phyloP scores from a whole-genome alignment of 1,139 yeast genomes.

The Candida neerlandica region DNA sequence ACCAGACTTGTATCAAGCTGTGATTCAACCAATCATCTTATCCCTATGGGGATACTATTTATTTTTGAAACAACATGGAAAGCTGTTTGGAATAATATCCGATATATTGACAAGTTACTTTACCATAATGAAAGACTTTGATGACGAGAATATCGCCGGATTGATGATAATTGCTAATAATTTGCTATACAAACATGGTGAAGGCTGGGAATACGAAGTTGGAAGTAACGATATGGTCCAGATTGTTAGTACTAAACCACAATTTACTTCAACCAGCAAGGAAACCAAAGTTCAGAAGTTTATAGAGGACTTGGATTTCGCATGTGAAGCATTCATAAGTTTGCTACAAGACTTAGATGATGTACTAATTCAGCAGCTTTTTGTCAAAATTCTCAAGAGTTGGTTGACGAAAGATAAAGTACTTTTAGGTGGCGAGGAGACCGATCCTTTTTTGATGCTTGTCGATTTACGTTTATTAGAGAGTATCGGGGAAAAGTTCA shows the following conservation, averaged over 20 bases:
- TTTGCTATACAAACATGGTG: constrained; percentile 45
- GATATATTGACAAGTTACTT: constrained; percentile 53
- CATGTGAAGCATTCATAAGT: constrained; percentile 48
- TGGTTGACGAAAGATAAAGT: constrained; percentile 46
- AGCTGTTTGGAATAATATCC: constrained; percentile 45
- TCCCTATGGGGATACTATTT: constrained; percentile 65
- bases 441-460: constrained; percentile 57
- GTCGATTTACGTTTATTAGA: constrained; percentile 69
- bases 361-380: constrained; percentile 47
- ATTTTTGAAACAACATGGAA: constrained; percentile 45
- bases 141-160: constrained; percentile 24
- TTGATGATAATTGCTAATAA: constrained; percentile 46
- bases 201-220: constrained; percentile 51
- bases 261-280: constrained; percentile 17
- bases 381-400: constrained; percentile 54
- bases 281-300: constrained; percentile 30
- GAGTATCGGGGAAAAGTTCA: constrained; percentile 59
- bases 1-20: constrained; percentile 39
- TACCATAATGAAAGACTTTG: constrained; percentile 35
- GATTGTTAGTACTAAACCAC: constrained; percentile 27
- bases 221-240: constrained; percentile 61
- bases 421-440: constrained; percentile 25
- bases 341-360: constrained; percentile 55
- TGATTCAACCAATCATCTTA: constrained; percentile 49
- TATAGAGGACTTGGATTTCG: constrained; percentile 52